Evolutionary conservation across 305 asterid genomes (phyloP).

Genomic region (Solanum hybrid): DNA sequence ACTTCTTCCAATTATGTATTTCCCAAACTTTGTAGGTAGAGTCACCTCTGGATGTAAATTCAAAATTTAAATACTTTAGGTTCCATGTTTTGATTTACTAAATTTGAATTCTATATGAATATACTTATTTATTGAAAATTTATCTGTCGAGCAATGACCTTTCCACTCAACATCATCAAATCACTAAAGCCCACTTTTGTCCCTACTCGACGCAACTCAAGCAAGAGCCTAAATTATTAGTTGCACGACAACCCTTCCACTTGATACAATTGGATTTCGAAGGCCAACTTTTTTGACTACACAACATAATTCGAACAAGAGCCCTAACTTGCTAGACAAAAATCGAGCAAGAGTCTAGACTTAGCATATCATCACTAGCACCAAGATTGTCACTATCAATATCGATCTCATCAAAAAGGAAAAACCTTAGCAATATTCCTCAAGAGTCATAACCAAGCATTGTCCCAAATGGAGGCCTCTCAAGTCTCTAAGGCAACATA

Average conservation of each 20-base stretch:
- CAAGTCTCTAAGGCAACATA: not conserved
- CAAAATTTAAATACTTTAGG: not conserved
- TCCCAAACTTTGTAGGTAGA: not conserved
- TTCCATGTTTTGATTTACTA: not conserved
- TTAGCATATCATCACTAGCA: not conserved
- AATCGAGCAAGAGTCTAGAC: not conserved
- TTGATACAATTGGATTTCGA: not conserved
- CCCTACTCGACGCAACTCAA: not conserved
- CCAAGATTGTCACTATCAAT: not conserved
- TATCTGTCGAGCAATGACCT: not conserved
- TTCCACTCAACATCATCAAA: not conserved
- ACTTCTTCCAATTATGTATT: not conserved
- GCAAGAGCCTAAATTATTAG: not conserved
- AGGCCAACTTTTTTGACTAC: not conserved
- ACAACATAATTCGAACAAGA: not conserved
- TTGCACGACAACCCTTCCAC: not conserved
- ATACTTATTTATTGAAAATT: not conserved
- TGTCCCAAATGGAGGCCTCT: not conserved
- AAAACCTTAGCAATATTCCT: not conserved
- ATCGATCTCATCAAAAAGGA: not conserved
- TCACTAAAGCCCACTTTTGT: not conserved
- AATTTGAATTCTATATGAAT: not conserved
- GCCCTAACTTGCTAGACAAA: not conserved
- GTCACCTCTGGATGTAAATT: not conserved
- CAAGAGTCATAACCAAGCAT: not conserved